Evolutionary conservation across 2,329 filamentous ascomycete species (phyloP).

Genomic region (Fusarium dlaminii): DNA sequence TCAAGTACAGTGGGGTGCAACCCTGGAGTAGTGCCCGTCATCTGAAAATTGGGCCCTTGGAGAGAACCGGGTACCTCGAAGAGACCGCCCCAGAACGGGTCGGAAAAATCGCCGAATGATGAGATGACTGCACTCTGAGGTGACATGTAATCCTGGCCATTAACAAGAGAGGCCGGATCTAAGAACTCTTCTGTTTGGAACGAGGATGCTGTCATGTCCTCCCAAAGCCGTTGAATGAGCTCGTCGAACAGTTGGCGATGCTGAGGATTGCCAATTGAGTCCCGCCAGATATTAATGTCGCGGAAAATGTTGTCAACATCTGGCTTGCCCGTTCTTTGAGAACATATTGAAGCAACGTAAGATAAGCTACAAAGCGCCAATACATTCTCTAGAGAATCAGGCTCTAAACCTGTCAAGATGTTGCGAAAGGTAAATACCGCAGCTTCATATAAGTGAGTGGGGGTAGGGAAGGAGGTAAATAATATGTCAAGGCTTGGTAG

Average conservation of each 20-base stretch:
- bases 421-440: background rate
- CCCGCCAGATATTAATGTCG: background rate
- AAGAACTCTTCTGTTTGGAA: background rate
- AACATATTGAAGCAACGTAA: accelerated
- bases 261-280: background rate
- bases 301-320: background rate
- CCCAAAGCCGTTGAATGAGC: background rate
- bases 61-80: accelerated
- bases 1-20: accelerated
- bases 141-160: accelerated
- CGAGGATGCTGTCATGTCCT: accelerated
- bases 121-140: background rate
- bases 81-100: background rate
- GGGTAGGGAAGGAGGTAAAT: background rate
- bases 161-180: accelerated
- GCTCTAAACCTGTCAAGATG: background rate
- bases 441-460: accelerated
- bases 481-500: accelerated
- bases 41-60: accelerated
- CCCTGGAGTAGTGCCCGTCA: background rate
- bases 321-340: accelerated
- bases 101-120: accelerated
- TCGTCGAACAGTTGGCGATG: background rate
- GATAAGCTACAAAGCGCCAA: background rate
- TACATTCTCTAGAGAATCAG: accelerated